phyloP scores from a whole-genome alignment of 257 asterid species.

The Cynanchum wilfordii region DNA sequence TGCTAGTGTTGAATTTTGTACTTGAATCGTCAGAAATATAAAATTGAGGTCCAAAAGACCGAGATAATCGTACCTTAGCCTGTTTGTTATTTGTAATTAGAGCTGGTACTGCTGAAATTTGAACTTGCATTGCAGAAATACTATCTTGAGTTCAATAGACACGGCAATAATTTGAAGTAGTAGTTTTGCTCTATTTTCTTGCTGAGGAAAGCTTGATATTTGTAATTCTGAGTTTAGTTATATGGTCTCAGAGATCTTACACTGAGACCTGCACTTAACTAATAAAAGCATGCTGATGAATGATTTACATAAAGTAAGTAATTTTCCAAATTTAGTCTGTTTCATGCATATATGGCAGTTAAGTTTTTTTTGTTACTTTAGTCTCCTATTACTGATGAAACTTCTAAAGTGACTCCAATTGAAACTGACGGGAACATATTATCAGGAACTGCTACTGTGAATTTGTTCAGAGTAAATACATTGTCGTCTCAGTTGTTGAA shows the following conservation, averaged over 20 bases:
- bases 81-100: no score
- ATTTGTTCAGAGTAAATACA: slow-evolving; percentile 42
- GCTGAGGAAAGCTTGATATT: background rate
- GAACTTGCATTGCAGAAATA: no score
- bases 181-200: background rate
- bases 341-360: background rate
- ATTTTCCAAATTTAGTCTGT: background rate
- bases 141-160: no score
- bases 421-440: slow-evolving; percentile 21
- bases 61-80: no score
- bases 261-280: no score
- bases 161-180: background rate
- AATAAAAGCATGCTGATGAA: background rate
- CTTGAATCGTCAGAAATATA: background rate
- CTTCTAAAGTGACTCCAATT: slow-evolving; percentile 9
- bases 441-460: slow-evolving; percentile 43
- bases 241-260: background rate
- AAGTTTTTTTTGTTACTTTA: background rate
- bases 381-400: background rate
- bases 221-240: slow-evolving; percentile 1
- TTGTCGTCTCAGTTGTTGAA: slow-evolving; percentile 44
- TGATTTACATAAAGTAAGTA: background rate
- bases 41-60: background rate
- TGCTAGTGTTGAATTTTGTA: background rate
- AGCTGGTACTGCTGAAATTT: no score